phyloP scores from a whole-genome alignment of 176 grass and related monocot species.

The Oryza nivara region DNA sequence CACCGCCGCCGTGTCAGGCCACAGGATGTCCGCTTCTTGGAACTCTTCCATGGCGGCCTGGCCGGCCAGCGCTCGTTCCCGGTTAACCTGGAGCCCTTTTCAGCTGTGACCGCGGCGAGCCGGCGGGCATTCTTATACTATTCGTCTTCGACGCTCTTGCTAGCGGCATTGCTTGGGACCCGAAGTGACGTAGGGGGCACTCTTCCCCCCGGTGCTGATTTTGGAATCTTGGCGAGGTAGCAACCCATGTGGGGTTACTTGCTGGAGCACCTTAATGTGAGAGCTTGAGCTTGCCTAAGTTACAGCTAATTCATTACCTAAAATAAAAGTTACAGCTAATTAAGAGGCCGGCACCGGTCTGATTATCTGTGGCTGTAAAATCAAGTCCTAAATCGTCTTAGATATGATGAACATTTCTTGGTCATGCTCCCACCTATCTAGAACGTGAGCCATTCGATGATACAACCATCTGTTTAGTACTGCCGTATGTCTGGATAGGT shows the following conservation, averaged over 20 bases:
- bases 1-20: constrained; percentile 36
- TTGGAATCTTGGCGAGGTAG: constrained; percentile 47
- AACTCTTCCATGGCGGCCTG: constrained; percentile 42
- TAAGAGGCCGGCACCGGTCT: not conserved
- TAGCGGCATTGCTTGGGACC: constrained; percentile 26
- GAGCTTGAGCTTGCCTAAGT: constrained; percentile 16
- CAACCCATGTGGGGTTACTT: constrained; percentile 32
- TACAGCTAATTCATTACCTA: not conserved
- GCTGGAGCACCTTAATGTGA: not conserved
- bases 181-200: constrained; percentile 42
- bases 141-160: not conserved
- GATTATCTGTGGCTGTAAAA: not conserved
- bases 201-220: constrained; percentile 34
- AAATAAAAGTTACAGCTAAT: not conserved
- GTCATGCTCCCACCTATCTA: too few relatives aligned
- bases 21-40: constrained; percentile 55
- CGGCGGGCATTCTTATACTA: constrained; percentile 27
- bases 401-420: too few relatives aligned
- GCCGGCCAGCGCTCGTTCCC: not conserved
- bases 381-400: not conserved
- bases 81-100: not conserved
- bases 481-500: too few relatives aligned
- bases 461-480: too few relatives aligned
- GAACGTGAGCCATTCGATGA: too few relatives aligned
- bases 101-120: not conserved